Evolutionary conservation across 352 stramenopile genomes (phyloP).

Genomic region (Phytopythium kandeliae): DNA sequence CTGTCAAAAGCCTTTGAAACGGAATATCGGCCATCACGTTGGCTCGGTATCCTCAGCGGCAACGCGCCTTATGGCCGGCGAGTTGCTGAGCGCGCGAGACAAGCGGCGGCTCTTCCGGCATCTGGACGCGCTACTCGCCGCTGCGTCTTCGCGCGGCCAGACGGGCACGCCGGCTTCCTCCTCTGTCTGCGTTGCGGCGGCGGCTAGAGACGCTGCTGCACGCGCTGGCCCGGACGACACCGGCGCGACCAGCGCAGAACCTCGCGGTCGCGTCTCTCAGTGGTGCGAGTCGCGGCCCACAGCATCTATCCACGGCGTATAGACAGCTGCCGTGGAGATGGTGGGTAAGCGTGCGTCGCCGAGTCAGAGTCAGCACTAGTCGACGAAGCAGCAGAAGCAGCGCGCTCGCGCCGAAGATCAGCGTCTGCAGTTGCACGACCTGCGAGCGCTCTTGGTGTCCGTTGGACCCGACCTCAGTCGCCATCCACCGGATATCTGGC

Average conservation of each 20-base stretch:
- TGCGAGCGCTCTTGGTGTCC: constrained; percentile 44
- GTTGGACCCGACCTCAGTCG: constrained; percentile 60
- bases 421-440: constrained; percentile 24
- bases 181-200: no score
- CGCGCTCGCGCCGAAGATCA: constrained; percentile 1
- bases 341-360: constrained; percentile 2
- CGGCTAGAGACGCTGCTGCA: neutral
- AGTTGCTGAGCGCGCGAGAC: constrained; percentile 27
- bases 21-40: no score
- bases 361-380: neutral
- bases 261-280: neutral
- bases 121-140: constrained; percentile 31
- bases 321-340: neutral
- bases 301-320: no score
- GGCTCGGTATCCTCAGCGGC: no score
- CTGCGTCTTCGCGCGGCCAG: neutral
- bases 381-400: constrained; percentile 20
- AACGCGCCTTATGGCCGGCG: no score
- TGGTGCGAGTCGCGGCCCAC: neutral
- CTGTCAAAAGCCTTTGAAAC: no score
- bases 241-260: neutral
- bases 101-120: constrained; percentile 45
- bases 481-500: constrained; percentile 58
- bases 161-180: no score
- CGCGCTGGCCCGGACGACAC: neutral